Percentiles rank a stretch among this genome's conserved stretches.
Evolutionary conservation across 371 early-diverging fungal species (phyloP).

Genomic region (Umbelopsis sp.): DNA sequence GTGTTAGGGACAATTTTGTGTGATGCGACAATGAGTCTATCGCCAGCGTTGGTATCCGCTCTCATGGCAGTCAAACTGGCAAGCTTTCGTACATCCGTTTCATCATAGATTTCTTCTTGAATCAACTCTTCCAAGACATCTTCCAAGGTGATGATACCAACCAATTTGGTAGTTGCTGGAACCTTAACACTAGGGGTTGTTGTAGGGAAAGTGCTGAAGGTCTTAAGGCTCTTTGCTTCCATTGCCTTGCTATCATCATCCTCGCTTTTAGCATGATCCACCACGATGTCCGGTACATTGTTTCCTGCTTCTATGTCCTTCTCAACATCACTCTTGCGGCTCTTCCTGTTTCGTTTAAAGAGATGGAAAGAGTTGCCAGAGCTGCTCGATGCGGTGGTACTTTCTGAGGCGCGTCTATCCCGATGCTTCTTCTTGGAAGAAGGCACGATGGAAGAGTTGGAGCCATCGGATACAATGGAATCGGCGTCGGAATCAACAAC

Average conservation of each 20-base stretch:
- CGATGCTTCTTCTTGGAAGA: constrained; percentile 9
- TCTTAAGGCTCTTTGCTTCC: background rate
- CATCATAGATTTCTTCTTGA: constrained; percentile 24
- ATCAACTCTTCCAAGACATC: constrained; percentile 23
- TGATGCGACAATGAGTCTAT: constrained; percentile 15
- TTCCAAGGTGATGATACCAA: constrained; percentile 23
- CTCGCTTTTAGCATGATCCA: background rate
- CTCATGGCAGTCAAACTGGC: constrained; percentile 9
- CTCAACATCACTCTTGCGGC: background rate
- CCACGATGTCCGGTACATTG: background rate
- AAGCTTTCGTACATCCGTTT: constrained; percentile 17
- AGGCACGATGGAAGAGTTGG: constrained; percentile 12
- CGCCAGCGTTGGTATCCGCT: constrained; percentile 9
- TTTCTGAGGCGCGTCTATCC: background rate
- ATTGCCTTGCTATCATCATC: background rate
- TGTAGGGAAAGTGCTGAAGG: background rate
- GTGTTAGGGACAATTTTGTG: constrained; percentile 2
- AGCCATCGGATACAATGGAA: constrained; percentile 3
- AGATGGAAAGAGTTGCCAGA: background rate
- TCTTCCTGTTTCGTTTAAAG: background rate
- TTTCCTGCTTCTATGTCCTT: background rate
- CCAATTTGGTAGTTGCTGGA: background rate
- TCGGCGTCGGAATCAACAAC: background rate
- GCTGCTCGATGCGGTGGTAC: constrained; percentile 5
- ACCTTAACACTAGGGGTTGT: constrained; percentile 4